Conservation (phyloP, 2,329 filamentous ascomycete species). For the Biscogniauxia mediterranea region DNA sequence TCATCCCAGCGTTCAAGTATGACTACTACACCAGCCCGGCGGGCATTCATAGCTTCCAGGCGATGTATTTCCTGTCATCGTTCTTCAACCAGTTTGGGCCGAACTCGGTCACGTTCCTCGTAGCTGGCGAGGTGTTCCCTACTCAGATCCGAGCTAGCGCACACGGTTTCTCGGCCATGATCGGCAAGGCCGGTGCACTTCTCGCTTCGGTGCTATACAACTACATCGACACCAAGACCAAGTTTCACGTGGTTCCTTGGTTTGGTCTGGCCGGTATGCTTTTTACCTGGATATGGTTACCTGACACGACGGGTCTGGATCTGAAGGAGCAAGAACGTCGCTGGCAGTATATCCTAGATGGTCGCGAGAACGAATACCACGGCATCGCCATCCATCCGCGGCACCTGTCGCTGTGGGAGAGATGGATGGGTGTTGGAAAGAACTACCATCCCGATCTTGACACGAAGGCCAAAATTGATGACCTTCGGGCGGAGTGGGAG, state of each 20-base stretch:
- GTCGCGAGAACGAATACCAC: slow-evolving; percentile 80
- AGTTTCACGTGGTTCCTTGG: slow-evolving; percentile 94
- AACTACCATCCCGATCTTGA: slow-evolving; percentile 80
- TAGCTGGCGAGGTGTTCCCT: slow-evolving; percentile 94
- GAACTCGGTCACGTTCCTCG: slow-evolving; percentile 94
- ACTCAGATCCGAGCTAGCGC: slow-evolving; percentile 90
- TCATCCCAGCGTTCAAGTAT: slow-evolving; percentile 87
- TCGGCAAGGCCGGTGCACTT: slow-evolving; percentile 85
- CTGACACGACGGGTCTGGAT: slow-evolving; percentile 95
- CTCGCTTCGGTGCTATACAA: slow-evolving; percentile 88
- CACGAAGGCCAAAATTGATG: slow-evolving; percentile 79
- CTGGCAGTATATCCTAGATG: slow-evolving; percentile 82
- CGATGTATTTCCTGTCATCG: slow-evolving; percentile 96
- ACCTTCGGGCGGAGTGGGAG: slow-evolving; percentile 69
- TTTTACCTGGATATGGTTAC: slow-evolving; percentile 80
- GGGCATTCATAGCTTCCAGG: slow-evolving; percentile 85
- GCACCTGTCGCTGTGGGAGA: slow-evolving; percentile 88
- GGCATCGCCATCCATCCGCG: slow-evolving; percentile 87
- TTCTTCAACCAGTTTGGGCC: slow-evolving; percentile 99
- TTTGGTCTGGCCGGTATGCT: slow-evolving; percentile 83
- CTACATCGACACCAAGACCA: slow-evolving; percentile 81
- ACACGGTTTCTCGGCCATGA: slow-evolving; percentile 90
- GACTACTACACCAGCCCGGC: slow-evolving; percentile 71
- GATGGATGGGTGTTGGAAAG: slow-evolving; percentile 73
- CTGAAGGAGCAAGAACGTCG: slow-evolving; percentile 96